phyloP scores from a whole-genome alignment of 2,329 filamentous ascomycete species.

The Fusarium musae region DNA sequence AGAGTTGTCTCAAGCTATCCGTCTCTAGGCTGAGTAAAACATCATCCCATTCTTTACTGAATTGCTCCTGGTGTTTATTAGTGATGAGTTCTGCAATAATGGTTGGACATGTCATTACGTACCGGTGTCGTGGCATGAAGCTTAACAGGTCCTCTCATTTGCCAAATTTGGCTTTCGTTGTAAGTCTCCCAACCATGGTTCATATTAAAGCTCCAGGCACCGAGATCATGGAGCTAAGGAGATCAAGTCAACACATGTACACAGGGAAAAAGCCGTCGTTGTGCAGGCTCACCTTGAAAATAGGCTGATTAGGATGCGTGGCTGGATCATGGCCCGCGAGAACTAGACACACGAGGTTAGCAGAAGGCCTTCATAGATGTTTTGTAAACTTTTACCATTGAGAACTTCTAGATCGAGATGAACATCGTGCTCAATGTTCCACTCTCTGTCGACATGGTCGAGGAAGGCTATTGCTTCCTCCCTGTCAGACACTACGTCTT shows the following conservation, averaged over 20 bases:
- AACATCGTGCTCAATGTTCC: slow-evolving; percentile 40
- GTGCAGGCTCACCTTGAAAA: slow-evolving; percentile 41
- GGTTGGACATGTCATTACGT: background rate
- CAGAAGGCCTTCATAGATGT: background rate
- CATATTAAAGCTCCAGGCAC: slow-evolving; percentile 41
- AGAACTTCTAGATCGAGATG: slow-evolving; percentile 47
- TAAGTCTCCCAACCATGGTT: slow-evolving; percentile 14
- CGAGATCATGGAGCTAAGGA: slow-evolving; percentile 44
- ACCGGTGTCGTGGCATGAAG: slow-evolving; percentile 41
- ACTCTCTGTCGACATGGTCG: background rate
- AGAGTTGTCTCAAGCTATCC: background rate
- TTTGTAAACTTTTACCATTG: slow-evolving; percentile 41
- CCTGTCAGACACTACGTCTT: background rate
- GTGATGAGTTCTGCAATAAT: background rate
- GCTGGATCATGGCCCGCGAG: slow-evolving; percentile 22
- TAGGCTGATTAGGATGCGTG: slow-evolving; percentile 32
- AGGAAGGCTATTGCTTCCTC: slow-evolving; percentile 1
- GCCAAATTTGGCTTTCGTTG: slow-evolving; percentile 29
- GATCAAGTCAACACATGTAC: slow-evolving; percentile 5
- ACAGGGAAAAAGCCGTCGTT: background rate
- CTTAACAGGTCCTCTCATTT: slow-evolving; percentile 30
- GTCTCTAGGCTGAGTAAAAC: accelerated
- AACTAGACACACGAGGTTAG: slow-evolving; percentile 32
- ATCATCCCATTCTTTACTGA: slow-evolving; percentile 36
- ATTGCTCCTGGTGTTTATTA: slow-evolving; percentile 41